These are phyloP conservation scores for Cyclaneusma minus DNA, from an alignment of 2,329 filamentous ascomycete genomes.

Conservation along the genomic window DNA sequence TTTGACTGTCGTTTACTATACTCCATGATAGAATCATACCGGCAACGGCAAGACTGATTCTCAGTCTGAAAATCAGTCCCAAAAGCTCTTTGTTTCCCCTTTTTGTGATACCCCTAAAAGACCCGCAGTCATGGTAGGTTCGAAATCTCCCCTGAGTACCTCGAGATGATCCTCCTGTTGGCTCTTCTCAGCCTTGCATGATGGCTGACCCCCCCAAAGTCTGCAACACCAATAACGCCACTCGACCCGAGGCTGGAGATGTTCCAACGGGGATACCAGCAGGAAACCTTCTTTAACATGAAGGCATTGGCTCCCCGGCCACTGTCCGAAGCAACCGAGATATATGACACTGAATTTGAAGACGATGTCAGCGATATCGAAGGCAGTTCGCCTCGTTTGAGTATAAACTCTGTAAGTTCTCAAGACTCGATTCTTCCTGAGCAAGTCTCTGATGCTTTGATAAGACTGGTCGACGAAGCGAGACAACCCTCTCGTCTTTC, in stretches of 20 bases:
- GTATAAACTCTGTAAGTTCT: constrained; percentile 53
- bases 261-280: constrained; percentile 30
- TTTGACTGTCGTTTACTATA: constrained; percentile 6
- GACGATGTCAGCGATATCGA: constrained; percentile 35
- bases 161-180: no score
- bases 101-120: no score
- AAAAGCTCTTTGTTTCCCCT: no score
- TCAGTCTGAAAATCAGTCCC: no score
- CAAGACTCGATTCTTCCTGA: constrained; percentile 1
- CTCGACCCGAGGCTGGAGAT: constrained; percentile 20
- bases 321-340: constrained; percentile 58
- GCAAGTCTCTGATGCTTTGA: constrained; percentile 8
- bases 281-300: constrained; percentile 46
- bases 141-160: no score
- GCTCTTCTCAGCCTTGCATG: no score
- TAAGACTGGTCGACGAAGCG: constrained; percentile 56
- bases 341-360: constrained; percentile 64
- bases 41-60: constrained; percentile 19
- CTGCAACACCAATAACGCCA: constrained; percentile 12
- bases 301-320: constrained; percentile 40
- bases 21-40: constrained; percentile 7
- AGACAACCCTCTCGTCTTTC: constrained; percentile 76
- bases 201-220: constrained; percentile 12
- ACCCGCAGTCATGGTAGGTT: no score
- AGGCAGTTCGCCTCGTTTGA: constrained; percentile 49